These are phyloP conservation scores for Amanita rubescens DNA, from an alignment of 768 basidiomycete species.

Conservation along the genomic window DNA sequence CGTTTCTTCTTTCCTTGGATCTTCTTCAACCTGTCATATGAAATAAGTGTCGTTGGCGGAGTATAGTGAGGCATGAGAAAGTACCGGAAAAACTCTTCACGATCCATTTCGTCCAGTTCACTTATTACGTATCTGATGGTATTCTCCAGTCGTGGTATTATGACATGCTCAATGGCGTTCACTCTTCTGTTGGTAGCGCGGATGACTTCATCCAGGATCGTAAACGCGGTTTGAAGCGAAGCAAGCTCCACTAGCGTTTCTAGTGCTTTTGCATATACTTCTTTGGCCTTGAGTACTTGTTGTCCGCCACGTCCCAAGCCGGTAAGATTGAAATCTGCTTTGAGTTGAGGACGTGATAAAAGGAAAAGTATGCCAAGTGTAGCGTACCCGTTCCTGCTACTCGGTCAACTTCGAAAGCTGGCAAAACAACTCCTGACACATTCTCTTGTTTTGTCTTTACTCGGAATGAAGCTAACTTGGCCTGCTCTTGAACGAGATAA, in stretches of 20 bases:
- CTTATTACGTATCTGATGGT: constrained; percentile 98
- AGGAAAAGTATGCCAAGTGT: background rate
- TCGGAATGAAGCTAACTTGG: constrained; percentile 83
- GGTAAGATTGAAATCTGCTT: constrained; percentile 83
- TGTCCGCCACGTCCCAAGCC: constrained; percentile 96
- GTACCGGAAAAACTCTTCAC: constrained; percentile 88
- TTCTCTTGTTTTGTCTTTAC: constrained; percentile 97
- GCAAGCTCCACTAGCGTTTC: constrained; percentile 97
- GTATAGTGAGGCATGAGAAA: constrained; percentile 12
- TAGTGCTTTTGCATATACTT: constrained; percentile 96
- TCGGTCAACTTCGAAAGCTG: constrained; percentile 90
- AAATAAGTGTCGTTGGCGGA: background rate
- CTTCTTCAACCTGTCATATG: constrained; percentile 71
- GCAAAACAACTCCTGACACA: constrained; percentile 92
- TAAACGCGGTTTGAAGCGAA: constrained; percentile 95
- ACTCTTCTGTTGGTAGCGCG: constrained; percentile 98
- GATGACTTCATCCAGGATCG: constrained; percentile 97
- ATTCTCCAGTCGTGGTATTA: constrained; percentile 93
- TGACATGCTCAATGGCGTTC: constrained; percentile 96
- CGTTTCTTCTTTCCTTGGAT: constrained; percentile 97
- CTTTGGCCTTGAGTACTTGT: constrained; percentile 90
- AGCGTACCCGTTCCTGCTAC: constrained; percentile 70
- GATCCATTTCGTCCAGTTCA: constrained; percentile 98
- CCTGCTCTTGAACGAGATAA: constrained; percentile 96
- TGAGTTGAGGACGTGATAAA: background rate